These are phyloP conservation scores for Meira nashicola DNA, from an alignment of 1,284 basidiomycete genomes.

Conservation along the genomic window DNA sequence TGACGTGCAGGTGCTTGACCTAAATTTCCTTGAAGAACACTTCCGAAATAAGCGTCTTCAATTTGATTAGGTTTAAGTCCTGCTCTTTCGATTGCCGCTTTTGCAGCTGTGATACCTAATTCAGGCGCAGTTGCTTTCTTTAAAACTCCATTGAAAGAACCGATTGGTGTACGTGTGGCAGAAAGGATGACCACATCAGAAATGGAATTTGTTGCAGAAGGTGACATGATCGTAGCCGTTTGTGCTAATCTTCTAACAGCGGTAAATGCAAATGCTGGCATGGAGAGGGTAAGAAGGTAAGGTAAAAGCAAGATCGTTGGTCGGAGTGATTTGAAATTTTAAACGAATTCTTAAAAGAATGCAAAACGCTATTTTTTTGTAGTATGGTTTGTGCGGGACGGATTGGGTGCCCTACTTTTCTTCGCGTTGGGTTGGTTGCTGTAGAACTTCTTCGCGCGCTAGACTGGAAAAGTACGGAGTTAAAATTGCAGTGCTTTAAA, in stretches of 20 bases:
- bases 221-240: constrained; percentile 34
- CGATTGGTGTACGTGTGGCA: constrained; percentile 89
- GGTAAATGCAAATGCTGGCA: constrained; percentile 37
- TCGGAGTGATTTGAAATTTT: too few species aligned
- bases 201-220: constrained; percentile 1
- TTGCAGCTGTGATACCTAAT: constrained; percentile 81
- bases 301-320: constrained; percentile 2
- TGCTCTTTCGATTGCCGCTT: constrained; percentile 74
- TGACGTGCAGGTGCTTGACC: constrained; percentile 56
- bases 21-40: constrained; percentile 58
- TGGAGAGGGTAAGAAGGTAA: constrained; percentile 1
- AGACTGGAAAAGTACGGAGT: too few species aligned
- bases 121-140: constrained; percentile 84
- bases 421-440: too few species aligned
- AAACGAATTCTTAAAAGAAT: too few species aligned
- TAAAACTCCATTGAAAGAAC: constrained; percentile 82
- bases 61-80: constrained; percentile 74
- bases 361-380: too few species aligned
- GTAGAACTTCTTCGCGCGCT: too few species aligned
- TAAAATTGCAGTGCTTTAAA: too few species aligned
- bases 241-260: constrained; percentile 36
- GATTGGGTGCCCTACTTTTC: too few species aligned
- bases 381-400: too few species aligned
- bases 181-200: constrained; percentile 84
- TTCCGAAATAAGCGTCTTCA: constrained; percentile 95